Percentiles rank a stretch among this genome's conserved stretches.
phyloP scores from a whole-genome alignment of 1,284 basidiomycete genomes.

The Schizopora paradoxa region DNA sequence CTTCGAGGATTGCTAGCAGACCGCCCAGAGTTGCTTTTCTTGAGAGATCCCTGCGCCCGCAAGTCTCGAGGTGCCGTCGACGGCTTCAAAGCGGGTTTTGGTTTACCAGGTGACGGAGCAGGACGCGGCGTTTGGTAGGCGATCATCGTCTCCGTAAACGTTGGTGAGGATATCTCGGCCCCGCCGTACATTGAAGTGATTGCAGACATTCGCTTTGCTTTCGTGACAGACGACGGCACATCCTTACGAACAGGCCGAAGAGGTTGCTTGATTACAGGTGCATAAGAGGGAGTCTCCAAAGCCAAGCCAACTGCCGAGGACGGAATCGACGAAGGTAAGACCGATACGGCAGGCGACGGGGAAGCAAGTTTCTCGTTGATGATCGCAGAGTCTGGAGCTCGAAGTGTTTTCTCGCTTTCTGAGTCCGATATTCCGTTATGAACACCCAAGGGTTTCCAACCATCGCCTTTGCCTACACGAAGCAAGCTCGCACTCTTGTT shows the following conservation, averaged over 20 bases:
- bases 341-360: slow-evolving; percentile 30
- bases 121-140: slow-evolving; percentile 15
- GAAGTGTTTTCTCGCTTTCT: slow-evolving; percentile 20
- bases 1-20: slow-evolving; percentile 28
- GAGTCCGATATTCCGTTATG: slow-evolving; percentile 1
- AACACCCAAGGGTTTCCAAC: slow-evolving; percentile 18
- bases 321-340: slow-evolving; percentile 46
- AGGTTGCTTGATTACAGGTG: slow-evolving; percentile 41
- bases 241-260: slow-evolving; percentile 14
- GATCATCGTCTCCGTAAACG: slow-evolving; percentile 6
- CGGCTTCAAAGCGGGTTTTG: slow-evolving; percentile 10
- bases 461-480: slow-evolving; percentile 30
- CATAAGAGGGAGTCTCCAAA: slow-evolving; percentile 33
- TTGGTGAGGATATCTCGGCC: slow-evolving; percentile 8
- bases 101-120: slow-evolving; percentile 12
- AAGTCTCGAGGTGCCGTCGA: slow-evolving; percentile 7
- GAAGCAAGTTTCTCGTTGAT: neutral
- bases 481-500: slow-evolving; percentile 34
- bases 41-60: slow-evolving; percentile 4
- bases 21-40: slow-evolving; percentile 24
- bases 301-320: slow-evolving; percentile 38
- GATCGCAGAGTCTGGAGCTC: slow-evolving; percentile 41
- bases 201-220: slow-evolving; percentile 3
- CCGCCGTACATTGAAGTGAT: slow-evolving; percentile 6
- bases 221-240: slow-evolving; percentile 5